A percentile compares a stretch with the other conserved stretches of the same genome.
Evolutionary conservation across 139 green algal genomes (phyloP).

Genomic region (Auxenochlorella pyrenoidosa): DNA sequence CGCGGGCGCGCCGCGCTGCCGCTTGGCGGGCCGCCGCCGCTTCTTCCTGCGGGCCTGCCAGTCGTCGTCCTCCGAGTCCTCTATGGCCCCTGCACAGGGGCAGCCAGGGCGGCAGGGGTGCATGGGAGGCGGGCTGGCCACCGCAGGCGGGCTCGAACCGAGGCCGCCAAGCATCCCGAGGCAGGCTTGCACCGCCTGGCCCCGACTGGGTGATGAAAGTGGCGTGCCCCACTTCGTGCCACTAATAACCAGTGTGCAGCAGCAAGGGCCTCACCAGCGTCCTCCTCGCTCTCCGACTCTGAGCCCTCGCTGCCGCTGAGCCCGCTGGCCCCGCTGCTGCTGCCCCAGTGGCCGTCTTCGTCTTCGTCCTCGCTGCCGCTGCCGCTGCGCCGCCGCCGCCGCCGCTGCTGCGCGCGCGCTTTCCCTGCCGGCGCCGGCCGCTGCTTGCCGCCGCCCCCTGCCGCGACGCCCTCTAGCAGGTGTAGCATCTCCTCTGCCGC

Average conservation of each 20-base stretch:
- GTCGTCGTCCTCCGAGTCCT: neutral
- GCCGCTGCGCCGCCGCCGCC: neutral
- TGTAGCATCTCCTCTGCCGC: constrained; percentile 25
- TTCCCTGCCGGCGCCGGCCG: neutral
- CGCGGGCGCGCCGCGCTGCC: neutral
- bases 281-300: constrained; percentile 16
- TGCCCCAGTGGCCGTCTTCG: neutral
- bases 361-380: neutral
- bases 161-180: neutral
- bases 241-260: too few species aligned
- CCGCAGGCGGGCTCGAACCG: neutral
- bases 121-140: too few species aligned
- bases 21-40: neutral
- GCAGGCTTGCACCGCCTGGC: too few species aligned
- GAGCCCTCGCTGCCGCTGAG: neutral
- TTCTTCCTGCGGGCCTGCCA: neutral
- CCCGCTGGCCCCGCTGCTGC: neutral
- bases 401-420: neutral
- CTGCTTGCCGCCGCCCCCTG: neutral
- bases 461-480: neutral
- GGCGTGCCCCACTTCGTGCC: too few species aligned
- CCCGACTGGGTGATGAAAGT: too few species aligned
- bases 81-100: neutral
- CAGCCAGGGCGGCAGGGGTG: too few species aligned
- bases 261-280: neutral